Conservation (phyloP, 345 rosid genomes). For the Arabis hirsuta region DNA sequence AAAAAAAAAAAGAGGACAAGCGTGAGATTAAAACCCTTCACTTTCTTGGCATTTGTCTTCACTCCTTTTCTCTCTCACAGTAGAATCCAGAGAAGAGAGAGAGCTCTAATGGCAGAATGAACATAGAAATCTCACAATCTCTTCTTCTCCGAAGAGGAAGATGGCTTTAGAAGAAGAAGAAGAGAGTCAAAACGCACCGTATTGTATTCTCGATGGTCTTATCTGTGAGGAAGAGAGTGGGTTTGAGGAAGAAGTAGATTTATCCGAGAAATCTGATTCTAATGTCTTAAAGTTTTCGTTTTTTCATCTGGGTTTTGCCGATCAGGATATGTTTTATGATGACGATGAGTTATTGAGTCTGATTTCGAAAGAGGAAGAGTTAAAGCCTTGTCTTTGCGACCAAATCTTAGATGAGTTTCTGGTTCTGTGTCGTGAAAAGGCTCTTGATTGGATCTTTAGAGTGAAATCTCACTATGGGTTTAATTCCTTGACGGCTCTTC, state of each 20-base stretch:
- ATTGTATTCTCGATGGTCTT: slow-evolving; percentile 55
- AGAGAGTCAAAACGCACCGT: slow-evolving; percentile 45
- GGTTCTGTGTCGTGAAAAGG: slow-evolving; percentile 54
- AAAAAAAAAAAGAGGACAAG: slow-evolving; percentile 45
- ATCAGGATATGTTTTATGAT: slow-evolving; percentile 65
- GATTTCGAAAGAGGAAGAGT: slow-evolving; percentile 63
- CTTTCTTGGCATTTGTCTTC: slow-evolving; percentile 45
- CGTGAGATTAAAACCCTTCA: slow-evolving; percentile 67
- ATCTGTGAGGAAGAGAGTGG: slow-evolving; percentile 71
- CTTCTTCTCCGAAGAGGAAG: slow-evolving; percentile 54
- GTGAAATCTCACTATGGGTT: slow-evolving; percentile 72
- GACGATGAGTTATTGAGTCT: slow-evolving; percentile 61
- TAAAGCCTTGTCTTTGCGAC: slow-evolving; percentile 41
- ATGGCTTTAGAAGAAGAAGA: slow-evolving; percentile 62
- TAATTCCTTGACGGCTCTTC: slow-evolving; percentile 68
- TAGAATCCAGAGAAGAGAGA: slow-evolving; percentile 5
- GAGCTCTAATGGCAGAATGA: slow-evolving; percentile 61
- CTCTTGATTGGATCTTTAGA: slow-evolving; percentile 74
- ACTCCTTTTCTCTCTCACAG: slow-evolving; percentile 31
- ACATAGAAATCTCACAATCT: slow-evolving; percentile 44
- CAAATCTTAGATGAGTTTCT: slow-evolving; percentile 43
- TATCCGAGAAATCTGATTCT: slow-evolving; percentile 36
- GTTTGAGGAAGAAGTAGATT: slow-evolving; percentile 42
- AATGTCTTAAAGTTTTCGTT: slow-evolving; percentile 31
- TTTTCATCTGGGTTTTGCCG: slow-evolving; percentile 49